phyloP scores from a whole-genome alignment of 805 yeast genomes.

The Starmera caribaea region DNA sequence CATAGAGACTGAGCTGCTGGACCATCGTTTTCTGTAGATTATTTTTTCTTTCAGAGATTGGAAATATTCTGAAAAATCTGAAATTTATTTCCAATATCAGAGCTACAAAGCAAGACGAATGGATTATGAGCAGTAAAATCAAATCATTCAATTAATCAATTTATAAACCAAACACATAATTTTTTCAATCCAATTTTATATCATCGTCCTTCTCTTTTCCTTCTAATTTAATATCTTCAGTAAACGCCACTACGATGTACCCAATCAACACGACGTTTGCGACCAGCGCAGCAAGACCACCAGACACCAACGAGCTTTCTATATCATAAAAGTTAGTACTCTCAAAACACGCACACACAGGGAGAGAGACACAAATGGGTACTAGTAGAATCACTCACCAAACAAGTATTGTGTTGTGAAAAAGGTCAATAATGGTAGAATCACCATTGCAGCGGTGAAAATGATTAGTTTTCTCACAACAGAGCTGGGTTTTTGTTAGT shows the following conservation, averaged over 20 bases:
- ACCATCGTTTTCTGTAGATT: conserved; percentile 14
- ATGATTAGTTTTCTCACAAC: conserved; percentile 62
- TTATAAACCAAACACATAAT: too few relatives aligned
- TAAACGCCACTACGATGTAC: conserved; percentile 65
- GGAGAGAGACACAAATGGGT: too few relatives aligned
- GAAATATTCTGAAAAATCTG: too few relatives aligned
- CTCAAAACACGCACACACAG: too few relatives aligned
- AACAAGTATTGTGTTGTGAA: conserved; percentile 38
- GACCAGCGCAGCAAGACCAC: conserved; percentile 70
- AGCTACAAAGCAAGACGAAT: too few relatives aligned
- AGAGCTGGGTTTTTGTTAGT: conserved; percentile 26
- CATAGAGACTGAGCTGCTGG: conserved; percentile 17
- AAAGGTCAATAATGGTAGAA: conserved; percentile 55
- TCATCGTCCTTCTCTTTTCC: conserved; percentile 29
- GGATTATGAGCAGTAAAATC: too few relatives aligned
- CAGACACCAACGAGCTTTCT: conserved; percentile 37
- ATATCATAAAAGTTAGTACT: too few relatives aligned
- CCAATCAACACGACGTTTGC: conserved; percentile 71
- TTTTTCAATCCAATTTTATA: conserved; percentile 11
- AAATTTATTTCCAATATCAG: background rate
- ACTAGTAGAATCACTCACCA: conserved; percentile 9
- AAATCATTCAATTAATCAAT: too few relatives aligned
- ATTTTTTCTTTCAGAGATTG: too few relatives aligned
- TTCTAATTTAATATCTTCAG: conserved; percentile 39
- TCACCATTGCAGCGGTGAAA: conserved; percentile 71